Evolutionary conservation across 148 eudicot species (phyloP), one percentile per base, ranked within the genome.

Genomic region (Silene conica): DNA sequence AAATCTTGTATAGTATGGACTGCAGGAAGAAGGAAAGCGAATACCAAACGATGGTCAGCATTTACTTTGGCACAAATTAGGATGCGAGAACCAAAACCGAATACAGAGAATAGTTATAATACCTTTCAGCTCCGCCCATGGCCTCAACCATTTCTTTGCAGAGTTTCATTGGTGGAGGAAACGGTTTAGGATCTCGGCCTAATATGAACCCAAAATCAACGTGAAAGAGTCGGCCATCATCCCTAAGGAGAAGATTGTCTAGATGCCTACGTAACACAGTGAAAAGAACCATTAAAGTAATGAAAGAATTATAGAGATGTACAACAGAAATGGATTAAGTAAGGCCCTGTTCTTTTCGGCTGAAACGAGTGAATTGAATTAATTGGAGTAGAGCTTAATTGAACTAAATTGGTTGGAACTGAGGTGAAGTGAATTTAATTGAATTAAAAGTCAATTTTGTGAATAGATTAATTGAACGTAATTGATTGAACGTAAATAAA

Each of bases 111-210:
- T 41, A 72, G 19, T 6, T 22, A 23, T 28, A 58, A 54, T 85
- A 94, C 98, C 98, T 94, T 85, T 91, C 98, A 67, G 98, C 98
- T 78, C 97, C 97, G 56, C 98, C 97, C 98, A 94, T 94, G 76
- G 98, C 98, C 78, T 94, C 98, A 23, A 94, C 98, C 98, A 94
- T 91, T 85, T 94, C 98, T 87, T 94, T 94, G 85, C 98, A 94
- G 48, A 95, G 93, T 78, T 95, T 95, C 98, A 95, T 95, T 75
- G 98, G 98, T 69, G 98, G 98, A 69, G 98, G 98, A 85, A 95
- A 95, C 62, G 98, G 98, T 83, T 95, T 95, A 76, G 98, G 97
- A 81, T 95, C 98, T 60, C 96, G 90, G 76, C 98, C 98, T 65
- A 95, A 64, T 76, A 95, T 95, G 77, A 87, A 95, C 70, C 97